Conservation (phyloP, 331 rosid species). For the Ulmus americana region DNA sequence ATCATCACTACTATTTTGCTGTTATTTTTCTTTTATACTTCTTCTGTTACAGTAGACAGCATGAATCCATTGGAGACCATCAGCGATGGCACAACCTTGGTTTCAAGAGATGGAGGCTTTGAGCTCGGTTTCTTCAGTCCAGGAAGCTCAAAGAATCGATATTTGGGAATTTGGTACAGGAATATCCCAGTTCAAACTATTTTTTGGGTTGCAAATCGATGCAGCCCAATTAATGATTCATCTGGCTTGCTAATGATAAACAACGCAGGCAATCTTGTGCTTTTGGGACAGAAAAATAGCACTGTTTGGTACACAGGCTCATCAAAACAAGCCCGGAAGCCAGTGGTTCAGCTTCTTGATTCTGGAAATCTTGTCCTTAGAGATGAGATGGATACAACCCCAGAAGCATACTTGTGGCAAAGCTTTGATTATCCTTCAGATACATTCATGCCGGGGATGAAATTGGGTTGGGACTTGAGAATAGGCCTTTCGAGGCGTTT, state of each 20-base stretch:
- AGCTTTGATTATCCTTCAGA: slow-evolving; percentile 43
- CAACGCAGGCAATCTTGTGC: slow-evolving; percentile 29
- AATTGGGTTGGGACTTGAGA: slow-evolving; percentile 48
- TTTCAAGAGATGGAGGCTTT: slow-evolving; percentile 39
- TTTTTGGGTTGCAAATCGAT: slow-evolving; percentile 14
- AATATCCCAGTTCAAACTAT: slow-evolving; percentile 39
- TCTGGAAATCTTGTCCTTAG: slow-evolving; percentile 48
- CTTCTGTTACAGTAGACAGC: slow-evolving; percentile 27
- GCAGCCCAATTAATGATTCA: slow-evolving; percentile 39
- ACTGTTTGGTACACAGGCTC: slow-evolving; percentile 39
- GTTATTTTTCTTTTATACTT: slow-evolving; percentile 2
- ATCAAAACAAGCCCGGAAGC: slow-evolving; percentile 15
- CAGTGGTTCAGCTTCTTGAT: slow-evolving; percentile 40
- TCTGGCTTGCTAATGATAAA: slow-evolving; percentile 40
- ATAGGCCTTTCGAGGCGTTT: slow-evolving; percentile 7
- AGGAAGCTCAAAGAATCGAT: slow-evolving; percentile 35
- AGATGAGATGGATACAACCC: slow-evolving; percentile 13
- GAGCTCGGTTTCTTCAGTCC: slow-evolving; percentile 16
- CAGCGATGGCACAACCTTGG: slow-evolving; percentile 35
- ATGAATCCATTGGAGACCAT: slow-evolving; percentile 27
- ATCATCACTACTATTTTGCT: slow-evolving; percentile 3
- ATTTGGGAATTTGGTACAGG: slow-evolving; percentile 60
- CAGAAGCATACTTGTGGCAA: slow-evolving; percentile 11
- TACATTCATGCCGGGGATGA: slow-evolving; percentile 49
- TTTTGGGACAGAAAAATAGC: slow-evolving; percentile 33